Percentiles rank a stretch among this genome's conserved stretches.
Evolutionary conservation across 2,329 filamentous ascomycete species (phyloP).

Genomic region (Blastomyces parvus): DNA sequence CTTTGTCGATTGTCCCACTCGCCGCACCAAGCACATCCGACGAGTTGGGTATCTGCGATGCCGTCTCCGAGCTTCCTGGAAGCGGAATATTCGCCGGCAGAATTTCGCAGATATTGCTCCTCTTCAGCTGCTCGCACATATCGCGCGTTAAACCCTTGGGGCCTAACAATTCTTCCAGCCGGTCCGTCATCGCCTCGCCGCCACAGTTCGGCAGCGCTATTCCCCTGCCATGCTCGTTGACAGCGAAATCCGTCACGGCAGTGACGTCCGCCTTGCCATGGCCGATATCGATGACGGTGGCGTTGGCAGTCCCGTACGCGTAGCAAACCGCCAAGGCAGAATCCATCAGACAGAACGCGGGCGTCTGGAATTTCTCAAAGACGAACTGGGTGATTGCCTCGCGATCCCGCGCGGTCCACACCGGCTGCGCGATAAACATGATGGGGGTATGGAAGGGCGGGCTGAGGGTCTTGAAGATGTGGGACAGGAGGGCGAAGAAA

Average conservation of each 20-base stretch:
- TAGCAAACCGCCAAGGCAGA: conserved; percentile 71
- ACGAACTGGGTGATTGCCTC: conserved; percentile 87
- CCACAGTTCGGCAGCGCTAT: conserved; percentile 59
- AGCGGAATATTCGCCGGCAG: conserved; percentile 46
- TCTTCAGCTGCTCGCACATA: conserved; percentile 58
- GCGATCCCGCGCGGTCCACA: conserved; percentile 80
- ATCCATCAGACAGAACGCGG: conserved; percentile 83
- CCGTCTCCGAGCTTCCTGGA: conserved; percentile 41
- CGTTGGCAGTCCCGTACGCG: conserved; percentile 70
- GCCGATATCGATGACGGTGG: conserved; percentile 85
- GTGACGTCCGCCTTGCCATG: conserved; percentile 88
- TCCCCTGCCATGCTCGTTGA: conserved; percentile 59
- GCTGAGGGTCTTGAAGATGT: conserved; percentile 81
- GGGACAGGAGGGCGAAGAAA: conserved; percentile 85
- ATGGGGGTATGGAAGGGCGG: conserved; percentile 92
- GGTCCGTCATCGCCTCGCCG: conserved; percentile 75
- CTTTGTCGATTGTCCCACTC: conserved; percentile 21
- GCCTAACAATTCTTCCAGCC: conserved; percentile 57
- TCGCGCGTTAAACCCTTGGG: conserved; percentile 49
- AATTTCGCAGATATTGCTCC: conserved; percentile 54
- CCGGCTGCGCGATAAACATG: conserved; percentile 77
- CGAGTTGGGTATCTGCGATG: conserved; percentile 41
- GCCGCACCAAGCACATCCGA: conserved; percentile 49
- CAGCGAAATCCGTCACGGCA: conserved; percentile 71
- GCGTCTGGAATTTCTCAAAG: conserved; percentile 94